Evolutionary conservation across 2,329 filamentous ascomycete species (phyloP), one percentile per base, ranked within the genome.

Genomic region (Berkeleyomyces rouxiae): DNA sequence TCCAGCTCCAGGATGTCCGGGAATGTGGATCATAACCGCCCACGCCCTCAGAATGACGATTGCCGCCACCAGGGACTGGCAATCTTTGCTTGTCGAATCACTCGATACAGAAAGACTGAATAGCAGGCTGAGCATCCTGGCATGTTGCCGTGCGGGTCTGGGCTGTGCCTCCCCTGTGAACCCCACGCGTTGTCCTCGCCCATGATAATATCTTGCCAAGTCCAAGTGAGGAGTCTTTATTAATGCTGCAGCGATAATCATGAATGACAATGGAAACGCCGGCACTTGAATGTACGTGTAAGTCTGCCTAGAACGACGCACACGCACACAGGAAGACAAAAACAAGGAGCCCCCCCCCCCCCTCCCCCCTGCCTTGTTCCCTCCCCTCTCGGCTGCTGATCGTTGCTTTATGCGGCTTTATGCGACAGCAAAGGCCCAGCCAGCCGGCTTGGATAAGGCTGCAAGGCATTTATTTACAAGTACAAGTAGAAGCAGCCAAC

Each of bases 401-500:
- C 36, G 31, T 55, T 55, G 49, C 49, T 55, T 55, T 31, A 55
- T 55, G 49, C 49, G 49, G 49, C 49, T 55, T 55, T 55, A 55
- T 55, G 49, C 49, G 36, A 39, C 33, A 55, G 13, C 33, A 55
- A 55, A 23, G 23, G 23, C 23, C 23, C 23, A 23, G 31, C 49
- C 37, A 33, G 33, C 31, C 49, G 36, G 7, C 36, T 33, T 55
- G n/a, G 37, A 55, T 16, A 55, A 55, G 49, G 49, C 49, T 55
- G 23, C 49, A 23, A 23, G 23, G 23, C 23, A 23, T 23, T 23
- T 23, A 23, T 23, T 23, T 23, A 23, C 23, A 23, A 23, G 23
- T 23, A 23, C 23, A 23, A 23, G 23, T 23, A 23, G 23, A 23
- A 23, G 23, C 23, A 23, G 23, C 23, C 23, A 23, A 23, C 23